Evolutionary conservation across 257 asterid genomes (phyloP).

Genomic region (Gentiana dahurica): DNA sequence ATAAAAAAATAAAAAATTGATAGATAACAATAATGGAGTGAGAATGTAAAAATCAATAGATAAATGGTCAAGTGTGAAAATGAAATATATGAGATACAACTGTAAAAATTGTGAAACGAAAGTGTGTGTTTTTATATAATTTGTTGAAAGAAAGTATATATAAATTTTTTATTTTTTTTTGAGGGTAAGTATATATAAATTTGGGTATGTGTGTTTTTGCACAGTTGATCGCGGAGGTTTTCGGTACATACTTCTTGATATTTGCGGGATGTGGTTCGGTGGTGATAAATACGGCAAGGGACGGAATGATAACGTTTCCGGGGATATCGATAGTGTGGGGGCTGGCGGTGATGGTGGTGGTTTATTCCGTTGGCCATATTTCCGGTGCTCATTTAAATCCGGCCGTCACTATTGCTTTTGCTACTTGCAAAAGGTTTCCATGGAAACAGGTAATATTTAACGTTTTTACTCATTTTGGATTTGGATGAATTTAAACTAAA

Average conservation of each 20-base stretch:
- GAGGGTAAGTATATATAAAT: too few relatives aligned
- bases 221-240: slow-evolving; percentile 24
- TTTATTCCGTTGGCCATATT: slow-evolving; percentile 29
- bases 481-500: too few relatives aligned
- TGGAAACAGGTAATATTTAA: slow-evolving; percentile 25
- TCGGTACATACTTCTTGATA: slow-evolving; percentile 29
- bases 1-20: too few relatives aligned
- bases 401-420: slow-evolving; percentile 32
- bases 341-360: slow-evolving; percentile 30
- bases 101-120: too few relatives aligned
- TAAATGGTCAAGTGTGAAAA: too few relatives aligned
- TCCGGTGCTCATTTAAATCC: slow-evolving; percentile 35
- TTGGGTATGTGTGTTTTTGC: not conserved
- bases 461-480: too few relatives aligned
- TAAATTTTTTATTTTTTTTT: too few relatives aligned
- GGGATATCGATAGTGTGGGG: slow-evolving; percentile 35
- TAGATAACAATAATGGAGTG: too few relatives aligned
- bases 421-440: slow-evolving; percentile 26
- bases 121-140: too few relatives aligned
- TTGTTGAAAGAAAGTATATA: too few relatives aligned
- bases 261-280: slow-evolving; percentile 35
- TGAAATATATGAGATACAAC: too few relatives aligned
- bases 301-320: slow-evolving; percentile 19
- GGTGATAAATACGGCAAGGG: slow-evolving; percentile 18
- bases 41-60: too few relatives aligned